Conservation (phyloP, 495 filamentous ascomycete species). For the Penicillium paxilli region DNA sequence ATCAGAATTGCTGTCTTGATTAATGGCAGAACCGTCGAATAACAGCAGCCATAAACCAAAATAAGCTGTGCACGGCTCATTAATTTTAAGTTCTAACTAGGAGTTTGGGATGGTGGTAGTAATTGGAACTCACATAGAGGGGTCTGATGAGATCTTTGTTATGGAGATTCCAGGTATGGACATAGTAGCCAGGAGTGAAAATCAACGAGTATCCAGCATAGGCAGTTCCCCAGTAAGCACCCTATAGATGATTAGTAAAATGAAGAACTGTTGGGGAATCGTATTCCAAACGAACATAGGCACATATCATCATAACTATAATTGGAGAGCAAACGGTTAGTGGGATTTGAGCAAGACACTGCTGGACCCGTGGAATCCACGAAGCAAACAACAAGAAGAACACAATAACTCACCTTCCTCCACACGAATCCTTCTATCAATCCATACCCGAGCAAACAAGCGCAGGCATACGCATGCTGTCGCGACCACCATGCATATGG, state of each 20-base stretch:
- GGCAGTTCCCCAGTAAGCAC: conserved; percentile 22
- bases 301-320: conserved; percentile 12
- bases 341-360: not conserved
- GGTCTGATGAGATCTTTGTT: conserved; percentile 16
- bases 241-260: conserved; percentile 5
- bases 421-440: conserved; percentile 11
- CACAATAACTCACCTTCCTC: conserved; percentile 20
- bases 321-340: not conserved
- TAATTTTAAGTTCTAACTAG: not conserved
- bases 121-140: conserved; percentile 11
- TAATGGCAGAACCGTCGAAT: conserved; percentile 18
- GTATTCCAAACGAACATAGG: conserved; percentile 19
- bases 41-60: conserved; percentile 23
- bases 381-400: not conserved
- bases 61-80: conserved; percentile 4
- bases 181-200: conserved; percentile 19
- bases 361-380: no score
- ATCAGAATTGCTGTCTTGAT: conserved; percentile 23
- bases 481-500: conserved; percentile 15
- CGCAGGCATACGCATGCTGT: conserved; percentile 18
- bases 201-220: conserved; percentile 22
- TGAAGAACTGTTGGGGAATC: no score
- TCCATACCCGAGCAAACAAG: conserved; percentile 11
- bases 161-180: conserved; percentile 23
- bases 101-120: not conserved